Conservation (phyloP, 2,329 filamentous ascomycete species). For the Pseudogymnoascus sp. region DNA sequence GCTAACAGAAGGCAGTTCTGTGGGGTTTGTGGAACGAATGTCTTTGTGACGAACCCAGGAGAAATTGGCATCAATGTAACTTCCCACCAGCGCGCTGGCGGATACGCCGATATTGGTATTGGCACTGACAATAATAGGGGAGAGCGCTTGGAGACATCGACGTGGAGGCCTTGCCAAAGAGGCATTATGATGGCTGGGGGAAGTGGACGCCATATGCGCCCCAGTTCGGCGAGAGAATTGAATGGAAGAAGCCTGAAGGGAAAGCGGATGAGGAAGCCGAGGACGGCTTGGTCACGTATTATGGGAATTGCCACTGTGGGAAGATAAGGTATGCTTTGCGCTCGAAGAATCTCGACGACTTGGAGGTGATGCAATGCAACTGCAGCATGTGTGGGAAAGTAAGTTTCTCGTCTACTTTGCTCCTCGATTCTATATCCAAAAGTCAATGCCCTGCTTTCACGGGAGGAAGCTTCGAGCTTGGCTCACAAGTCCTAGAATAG, state of each 20-base stretch:
- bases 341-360: constrained; percentile 17
- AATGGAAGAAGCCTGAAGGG: neutral
- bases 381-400: constrained; percentile 24
- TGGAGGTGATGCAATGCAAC: constrained; percentile 20
- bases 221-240: neutral
- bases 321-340: constrained; percentile 19
- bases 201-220: neutral
- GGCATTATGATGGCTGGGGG: neutral
- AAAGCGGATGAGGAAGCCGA: neutral
- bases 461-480: neutral
- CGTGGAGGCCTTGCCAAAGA: neutral
- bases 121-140: neutral
- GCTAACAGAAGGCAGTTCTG: constrained; percentile 1
- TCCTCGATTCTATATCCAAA: neutral
- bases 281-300: constrained; percentile 14
- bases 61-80: neutral
- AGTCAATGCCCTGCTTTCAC: neutral
- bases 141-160: constrained; percentile 11
- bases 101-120: neutral
- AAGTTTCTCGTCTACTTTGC: neutral
- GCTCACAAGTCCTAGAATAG: constrained; percentile 15
- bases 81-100: neutral
- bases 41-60: neutral
- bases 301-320: constrained; percentile 25
- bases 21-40: neutral